Evolutionary conservation across 352 stramenopile species (phyloP).

Genomic region (Globisporangium rhizosaccharum): DNA sequence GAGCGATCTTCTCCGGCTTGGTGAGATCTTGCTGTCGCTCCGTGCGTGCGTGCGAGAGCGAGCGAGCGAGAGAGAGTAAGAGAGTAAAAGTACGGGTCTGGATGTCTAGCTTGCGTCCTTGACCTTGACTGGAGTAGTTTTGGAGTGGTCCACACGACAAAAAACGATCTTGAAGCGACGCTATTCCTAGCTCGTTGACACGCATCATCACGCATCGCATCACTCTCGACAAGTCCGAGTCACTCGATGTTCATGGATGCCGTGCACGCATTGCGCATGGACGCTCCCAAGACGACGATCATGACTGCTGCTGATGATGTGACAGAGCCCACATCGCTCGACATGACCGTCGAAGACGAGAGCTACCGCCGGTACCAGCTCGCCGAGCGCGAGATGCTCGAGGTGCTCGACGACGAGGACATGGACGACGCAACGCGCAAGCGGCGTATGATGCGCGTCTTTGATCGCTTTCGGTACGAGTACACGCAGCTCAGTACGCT

Average conservation of each 20-base stretch:
- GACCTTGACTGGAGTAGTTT: not conserved
- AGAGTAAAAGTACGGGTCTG: too few relatives aligned
- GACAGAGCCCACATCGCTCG: not conserved
- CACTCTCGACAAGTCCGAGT: not conserved
- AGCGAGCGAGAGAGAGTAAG: too few relatives aligned
- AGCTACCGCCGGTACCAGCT: slow-evolving; percentile 29
- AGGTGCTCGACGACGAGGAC: slow-evolving; percentile 39
- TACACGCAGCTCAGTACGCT: slow-evolving; percentile 52
- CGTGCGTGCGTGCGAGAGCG: too few relatives aligned
- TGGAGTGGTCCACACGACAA: not conserved
- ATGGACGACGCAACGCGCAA: slow-evolving; percentile 49
- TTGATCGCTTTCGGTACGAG: slow-evolving; percentile 60
- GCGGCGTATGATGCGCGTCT: slow-evolving; percentile 53
- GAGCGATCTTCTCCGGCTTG: not conserved
- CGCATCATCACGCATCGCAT: not conserved
- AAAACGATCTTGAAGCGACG: not conserved
- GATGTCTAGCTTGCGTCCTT: not conserved
- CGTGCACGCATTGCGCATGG: not conserved
- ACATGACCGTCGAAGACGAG: slow-evolving; percentile 24
- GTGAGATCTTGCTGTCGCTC: not conserved
- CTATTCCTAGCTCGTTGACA: not conserved
- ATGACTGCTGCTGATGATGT: too few relatives aligned
- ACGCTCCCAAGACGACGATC: not conserved
- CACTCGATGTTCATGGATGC: not conserved
- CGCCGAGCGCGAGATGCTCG: slow-evolving; percentile 43